Percentiles rank a stretch among this genome's conserved stretches.
phyloP scores from a whole-genome alignment of 495 filamentous ascomycete species.

The Jackrogersella multiformis region DNA sequence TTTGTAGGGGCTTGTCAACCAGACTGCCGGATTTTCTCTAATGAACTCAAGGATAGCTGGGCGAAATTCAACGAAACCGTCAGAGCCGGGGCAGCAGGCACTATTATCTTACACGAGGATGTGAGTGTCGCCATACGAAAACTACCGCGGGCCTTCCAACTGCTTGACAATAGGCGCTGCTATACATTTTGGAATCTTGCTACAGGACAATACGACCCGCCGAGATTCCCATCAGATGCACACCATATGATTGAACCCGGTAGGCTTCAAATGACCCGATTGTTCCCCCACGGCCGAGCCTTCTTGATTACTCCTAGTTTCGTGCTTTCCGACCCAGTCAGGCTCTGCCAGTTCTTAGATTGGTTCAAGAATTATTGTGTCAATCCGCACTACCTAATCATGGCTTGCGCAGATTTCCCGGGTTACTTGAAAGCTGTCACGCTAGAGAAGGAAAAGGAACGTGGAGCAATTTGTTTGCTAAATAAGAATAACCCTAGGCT shows the following conservation, averaged over 20 bases:
- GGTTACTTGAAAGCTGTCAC: slow-evolving; percentile 54
- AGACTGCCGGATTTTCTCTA: slow-evolving; percentile 43
- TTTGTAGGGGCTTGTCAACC: slow-evolving; percentile 37
- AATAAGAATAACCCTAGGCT: slow-evolving; percentile 22
- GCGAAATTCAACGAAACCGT: slow-evolving; percentile 41
- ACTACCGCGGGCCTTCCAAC: slow-evolving; percentile 28
- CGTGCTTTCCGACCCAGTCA: slow-evolving; percentile 60
- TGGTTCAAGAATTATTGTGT: slow-evolving; percentile 60
- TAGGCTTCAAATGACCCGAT: slow-evolving; percentile 52
- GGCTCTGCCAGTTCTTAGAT: slow-evolving; percentile 60
- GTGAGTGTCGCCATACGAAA: slow-evolving; percentile 29
- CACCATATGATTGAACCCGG: slow-evolving; percentile 36
- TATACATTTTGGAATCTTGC: slow-evolving; percentile 47
- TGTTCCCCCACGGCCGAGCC: slow-evolving; percentile 67
- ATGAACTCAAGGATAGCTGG: slow-evolving; percentile 39
- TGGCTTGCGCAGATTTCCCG: slow-evolving; percentile 53
- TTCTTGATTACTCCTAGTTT: slow-evolving; percentile 73
- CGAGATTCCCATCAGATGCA: slow-evolving; percentile 40
- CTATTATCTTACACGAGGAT: slow-evolving; percentile 42
- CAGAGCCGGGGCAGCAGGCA: slow-evolving; percentile 40
- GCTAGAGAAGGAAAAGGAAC: slow-evolving; percentile 50
- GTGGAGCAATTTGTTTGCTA: slow-evolving; percentile 28
- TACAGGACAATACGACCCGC: slow-evolving; percentile 36
- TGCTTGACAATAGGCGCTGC: slow-evolving; percentile 30
- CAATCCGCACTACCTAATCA: slow-evolving; percentile 38